Conservation (phyloP, 768 basidiomycete species). For the Boletus rubescentipes region DNA sequence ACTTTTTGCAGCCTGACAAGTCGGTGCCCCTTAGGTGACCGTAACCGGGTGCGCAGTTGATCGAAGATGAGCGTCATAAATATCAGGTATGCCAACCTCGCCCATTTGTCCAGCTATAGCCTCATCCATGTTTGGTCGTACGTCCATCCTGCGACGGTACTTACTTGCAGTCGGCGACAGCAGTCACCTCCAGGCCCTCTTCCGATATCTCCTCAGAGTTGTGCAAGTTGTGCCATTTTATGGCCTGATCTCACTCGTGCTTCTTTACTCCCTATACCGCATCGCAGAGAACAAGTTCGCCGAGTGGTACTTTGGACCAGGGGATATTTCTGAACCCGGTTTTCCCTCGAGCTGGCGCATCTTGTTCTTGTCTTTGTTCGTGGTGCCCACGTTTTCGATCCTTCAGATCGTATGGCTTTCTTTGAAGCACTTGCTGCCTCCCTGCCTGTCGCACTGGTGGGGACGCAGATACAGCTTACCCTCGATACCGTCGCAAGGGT, state of each 20-base stretch:
- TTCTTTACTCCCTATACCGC: constrained; percentile 7
- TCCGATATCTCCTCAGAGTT: not conserved
- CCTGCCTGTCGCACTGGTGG: not conserved
- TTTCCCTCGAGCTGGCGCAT: constrained; percentile 24
- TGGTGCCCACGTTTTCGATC: constrained; percentile 10
- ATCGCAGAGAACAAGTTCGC: constrained; percentile 11
- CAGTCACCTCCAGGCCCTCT: not conserved
- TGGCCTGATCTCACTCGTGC: not conserved
- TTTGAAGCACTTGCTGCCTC: not conserved
- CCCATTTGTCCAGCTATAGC: too few species aligned
- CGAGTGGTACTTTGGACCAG: constrained; percentile 2
- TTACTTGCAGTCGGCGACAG: not conserved
- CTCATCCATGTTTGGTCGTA: not conserved
- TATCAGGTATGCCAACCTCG: too few species aligned
- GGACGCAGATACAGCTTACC: not conserved
- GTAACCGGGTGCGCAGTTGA: too few species aligned
- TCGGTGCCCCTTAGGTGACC: too few species aligned
- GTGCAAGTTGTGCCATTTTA: not conserved
- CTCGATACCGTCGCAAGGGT: not conserved
- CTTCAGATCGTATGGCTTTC: constrained; percentile 10
- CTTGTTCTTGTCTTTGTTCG: constrained; percentile 11
- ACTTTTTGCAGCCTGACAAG: too few species aligned
- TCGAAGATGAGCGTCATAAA: too few species aligned
- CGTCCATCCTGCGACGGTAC: not conserved
- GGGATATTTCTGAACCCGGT: constrained; percentile 9